Percentiles rank a stretch among this genome's conserved stretches.
Evolutionary conservation across 768 basidiomycete genomes (phyloP).

Genomic region (Amanita fuliginea): DNA sequence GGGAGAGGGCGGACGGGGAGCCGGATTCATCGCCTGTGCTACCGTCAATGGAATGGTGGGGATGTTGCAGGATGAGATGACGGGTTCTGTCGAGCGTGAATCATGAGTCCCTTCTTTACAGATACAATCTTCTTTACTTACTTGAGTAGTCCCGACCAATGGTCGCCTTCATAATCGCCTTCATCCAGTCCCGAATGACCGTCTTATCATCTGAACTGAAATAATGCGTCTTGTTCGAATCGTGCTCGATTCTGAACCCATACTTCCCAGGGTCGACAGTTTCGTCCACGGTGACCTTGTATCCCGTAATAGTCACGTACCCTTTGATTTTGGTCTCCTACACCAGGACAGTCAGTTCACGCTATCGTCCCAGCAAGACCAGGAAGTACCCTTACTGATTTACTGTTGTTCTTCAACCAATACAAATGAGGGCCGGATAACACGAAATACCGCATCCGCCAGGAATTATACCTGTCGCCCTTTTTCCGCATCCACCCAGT

Average conservation of each 20-base stretch:
- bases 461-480: slow-evolving; percentile 84
- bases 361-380: no score
- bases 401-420: slow-evolving; percentile 67
- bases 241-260: slow-evolving; percentile 91
- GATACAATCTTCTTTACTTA: slow-evolving; percentile 24
- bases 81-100: slow-evolving; percentile 49
- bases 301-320: slow-evolving; percentile 86
- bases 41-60: slow-evolving; percentile 92
- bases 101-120: slow-evolving; percentile 9
- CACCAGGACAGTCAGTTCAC: not conserved
- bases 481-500: slow-evolving; percentile 94
- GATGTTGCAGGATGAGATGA: slow-evolving; percentile 93
- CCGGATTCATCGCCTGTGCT: slow-evolving; percentile 94
- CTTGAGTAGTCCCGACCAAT: slow-evolving; percentile 90
- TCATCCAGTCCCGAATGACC: slow-evolving; percentile 96
- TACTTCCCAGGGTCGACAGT: slow-evolving; percentile 87
- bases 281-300: slow-evolving; percentile 90
- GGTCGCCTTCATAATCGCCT: slow-evolving; percentile 98
- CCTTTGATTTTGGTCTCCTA: slow-evolving; percentile 94
- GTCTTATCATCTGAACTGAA: slow-evolving; percentile 88
- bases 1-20: slow-evolving; percentile 91
- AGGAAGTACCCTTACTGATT: slow-evolving; percentile 27
- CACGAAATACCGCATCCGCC: slow-evolving; percentile 89
- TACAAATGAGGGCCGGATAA: slow-evolving; percentile 91
- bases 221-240: slow-evolving; percentile 73